Evolutionary conservation across 2,329 filamentous ascomycete genomes (phyloP), one percentile per base, ranked within the genome.

Genomic region (Arthrobotrys iridis): DNA sequence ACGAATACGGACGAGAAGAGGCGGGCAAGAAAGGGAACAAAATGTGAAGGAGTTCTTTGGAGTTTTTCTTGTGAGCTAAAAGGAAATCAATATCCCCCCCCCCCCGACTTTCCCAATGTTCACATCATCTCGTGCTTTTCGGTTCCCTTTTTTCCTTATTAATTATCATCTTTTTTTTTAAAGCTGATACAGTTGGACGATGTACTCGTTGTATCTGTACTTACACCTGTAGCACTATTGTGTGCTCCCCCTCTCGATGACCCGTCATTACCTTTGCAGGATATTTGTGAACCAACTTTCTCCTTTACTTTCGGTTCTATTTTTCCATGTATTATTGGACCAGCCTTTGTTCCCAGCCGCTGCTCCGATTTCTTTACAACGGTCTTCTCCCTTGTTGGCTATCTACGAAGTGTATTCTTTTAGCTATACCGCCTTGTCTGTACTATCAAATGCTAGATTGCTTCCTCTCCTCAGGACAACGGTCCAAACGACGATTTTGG

Each of bases 11-110:
- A 75, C 40, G 63, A 48, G 48, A 41, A 46, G 45, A 50, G 45
- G 30, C 26, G 55, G 62, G 24, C 46, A 68, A 57, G 63, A 68
- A 64, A 37, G 52, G 45, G 57, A 57, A 57, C 28, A 48, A 67
- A 75, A 58, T 66, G 43, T 63, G 71, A 75, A 68, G 71, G 71
- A 75, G 71, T 75, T 75, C 63, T 63, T 68, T 58, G 71, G 71
- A 75, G 71, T 75, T 75, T 74, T 75, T 68, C 65, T 63, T 75
- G 66, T 50, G 71, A 64, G 46, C 63, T 63, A 63, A 52, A 41
- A 59, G 52, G 63, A 68, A 75, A 68, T 58, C 30, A 45, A 75
- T 67, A 48, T 75, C 41, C 46, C 57, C 46, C 41, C 46, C 57
- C 46, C 8, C 48, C 48, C 58, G 62, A 66, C 57, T 67, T 66